Percentiles rank a stretch among this genome's conserved stretches.
Evolutionary conservation across 306 rosid species (phyloP).

Genomic region (Sesbania bispinosa): DNA sequence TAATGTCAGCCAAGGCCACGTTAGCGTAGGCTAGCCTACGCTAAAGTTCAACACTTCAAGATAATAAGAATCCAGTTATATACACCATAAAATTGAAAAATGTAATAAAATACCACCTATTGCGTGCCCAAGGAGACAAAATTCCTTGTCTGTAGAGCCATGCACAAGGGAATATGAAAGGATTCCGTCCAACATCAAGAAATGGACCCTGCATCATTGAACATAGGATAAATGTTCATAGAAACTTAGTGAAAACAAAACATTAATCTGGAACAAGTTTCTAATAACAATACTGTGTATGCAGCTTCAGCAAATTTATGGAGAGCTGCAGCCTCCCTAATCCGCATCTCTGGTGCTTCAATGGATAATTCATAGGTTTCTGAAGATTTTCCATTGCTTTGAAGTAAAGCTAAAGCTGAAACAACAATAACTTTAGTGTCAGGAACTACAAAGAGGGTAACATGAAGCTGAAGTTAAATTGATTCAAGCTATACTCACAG

Average conservation of each 20-base stretch:
- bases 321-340: slow-evolving; percentile 77
- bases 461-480: not conserved
- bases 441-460: not conserved
- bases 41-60: not conserved
- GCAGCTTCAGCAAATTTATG: slow-evolving; percentile 97
- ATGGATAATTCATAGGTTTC: slow-evolving; percentile 42
- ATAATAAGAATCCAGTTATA: slow-evolving; percentile 12
- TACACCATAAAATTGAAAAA: slow-evolving; percentile 34
- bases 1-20: too few species aligned
- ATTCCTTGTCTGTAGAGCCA: slow-evolving; percentile 92
- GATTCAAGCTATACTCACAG: not conserved
- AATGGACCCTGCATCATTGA: slow-evolving; percentile 77
- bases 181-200: slow-evolving; percentile 90
- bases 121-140: slow-evolving; percentile 81
- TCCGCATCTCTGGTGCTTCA: slow-evolving; percentile 51
- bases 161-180: slow-evolving; percentile 68
- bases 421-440: slow-evolving; percentile 28
- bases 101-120: slow-evolving; percentile 54
- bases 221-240: slow-evolving; percentile 15
- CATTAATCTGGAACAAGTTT: not conserved
- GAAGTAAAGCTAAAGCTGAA: slow-evolving; percentile 86
- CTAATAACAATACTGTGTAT: slow-evolving; percentile 59
- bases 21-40: too few species aligned
- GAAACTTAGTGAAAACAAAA: slow-evolving; percentile 1
- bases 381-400: slow-evolving; percentile 41